Conservation (phyloP, 441 rosid species). For the Jatropha multifida region DNA sequence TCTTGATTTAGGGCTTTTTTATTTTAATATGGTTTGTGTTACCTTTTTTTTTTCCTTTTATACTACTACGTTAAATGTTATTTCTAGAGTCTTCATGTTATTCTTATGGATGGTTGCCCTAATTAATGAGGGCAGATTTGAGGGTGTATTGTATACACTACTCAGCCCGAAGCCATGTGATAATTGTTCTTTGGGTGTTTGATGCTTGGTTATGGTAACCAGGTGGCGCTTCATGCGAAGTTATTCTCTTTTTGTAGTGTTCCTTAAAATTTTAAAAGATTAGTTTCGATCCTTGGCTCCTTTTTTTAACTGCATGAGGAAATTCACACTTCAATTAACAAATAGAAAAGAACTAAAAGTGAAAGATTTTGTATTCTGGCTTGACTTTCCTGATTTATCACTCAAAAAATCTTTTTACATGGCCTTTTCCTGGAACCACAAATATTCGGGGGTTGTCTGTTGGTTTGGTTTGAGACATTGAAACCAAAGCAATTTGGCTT, state of each 20-base stretch:
- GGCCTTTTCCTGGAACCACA: not conserved
- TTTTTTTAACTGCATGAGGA: not conserved
- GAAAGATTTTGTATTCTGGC: not conserved
- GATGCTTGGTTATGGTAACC: no score
- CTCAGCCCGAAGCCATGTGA: not conserved
- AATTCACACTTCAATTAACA: not conserved
- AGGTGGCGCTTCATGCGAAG: not conserved
- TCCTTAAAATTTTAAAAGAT: not conserved
- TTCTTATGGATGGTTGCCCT: not conserved
- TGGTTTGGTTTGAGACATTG: not conserved
- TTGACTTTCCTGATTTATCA: not conserved
- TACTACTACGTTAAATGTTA: not conserved
- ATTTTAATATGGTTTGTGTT: not conserved
- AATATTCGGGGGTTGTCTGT: not conserved
- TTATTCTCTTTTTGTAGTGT: not conserved
- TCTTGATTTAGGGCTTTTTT: not conserved
- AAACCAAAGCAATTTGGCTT: not conserved
- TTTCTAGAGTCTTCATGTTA: not conserved
- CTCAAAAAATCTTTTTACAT: not conserved
- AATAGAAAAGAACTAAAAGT: not conserved
- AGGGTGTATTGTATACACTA: not conserved
- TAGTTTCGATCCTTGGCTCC: not conserved
- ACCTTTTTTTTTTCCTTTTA: not conserved
- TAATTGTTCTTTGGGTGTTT: not conserved
- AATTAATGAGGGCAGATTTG: not conserved